Evolutionary conservation across 108 stramenopile species (phyloP), one percentile per base, ranked within the genome.

Genomic region (Cylindrotheca fusiformis): DNA sequence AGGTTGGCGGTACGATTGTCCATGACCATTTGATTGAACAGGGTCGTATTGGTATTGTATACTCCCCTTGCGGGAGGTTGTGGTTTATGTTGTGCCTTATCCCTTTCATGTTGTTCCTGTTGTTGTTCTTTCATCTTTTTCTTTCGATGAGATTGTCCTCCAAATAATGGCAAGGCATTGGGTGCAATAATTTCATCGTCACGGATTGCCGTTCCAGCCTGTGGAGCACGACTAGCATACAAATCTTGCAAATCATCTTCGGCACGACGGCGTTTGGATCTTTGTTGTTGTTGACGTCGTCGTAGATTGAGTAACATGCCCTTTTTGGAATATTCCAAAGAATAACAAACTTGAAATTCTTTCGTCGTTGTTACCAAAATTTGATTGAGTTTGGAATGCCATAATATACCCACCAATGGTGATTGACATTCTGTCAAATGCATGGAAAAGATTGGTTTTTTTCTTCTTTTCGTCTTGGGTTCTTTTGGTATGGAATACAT

Each of bases 321-420:
- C 36, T 90, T 93, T 50, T 55, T 80, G 67, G 32, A 85, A 27
- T 17, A 48, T 53, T 58, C 70, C 68, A 67, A 87, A 75, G 65
- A 78, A 90, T 36, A 88, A 61, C 32, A 92, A 64, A 58, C 59
- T 62, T 50, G 80, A 55, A 58, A 83, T 60, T 69, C 82, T 85
- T 66, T 86, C 63, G 48, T 82, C 73, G 41, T 69, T 60, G 44
- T 86, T 79, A 90, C 70, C 48, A 90, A 75, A 65, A 96, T 81
- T 55, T 96, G 95, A 69, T 93, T 93, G 52, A 90, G 55, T 46
- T 83, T 85, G 5, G 58, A 52, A 63, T 91, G 91, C 95, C 95
- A 96, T 24, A 63, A 46, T 2, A 91, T 80, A 31, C 69, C 64
- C 12, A 89, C 68, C 25, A 91, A 47, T 2, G 76, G 63, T 46